Base-by-base conservation (phyloP, 169 alveolate genomes). In the Plasmodium billcollinsi region DNA sequence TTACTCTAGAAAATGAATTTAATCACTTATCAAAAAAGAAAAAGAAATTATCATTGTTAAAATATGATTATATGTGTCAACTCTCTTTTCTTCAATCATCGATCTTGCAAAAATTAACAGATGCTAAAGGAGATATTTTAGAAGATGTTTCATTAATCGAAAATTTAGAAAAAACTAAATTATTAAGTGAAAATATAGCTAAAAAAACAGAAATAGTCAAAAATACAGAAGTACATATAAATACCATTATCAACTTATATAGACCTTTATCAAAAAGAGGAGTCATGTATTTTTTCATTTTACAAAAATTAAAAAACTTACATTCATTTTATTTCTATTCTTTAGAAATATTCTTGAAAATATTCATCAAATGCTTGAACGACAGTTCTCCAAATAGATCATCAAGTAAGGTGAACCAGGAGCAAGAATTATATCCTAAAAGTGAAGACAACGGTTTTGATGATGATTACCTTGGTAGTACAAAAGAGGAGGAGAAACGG, bases 191-290 rank as follows among this genome's bases (percentile, higher is more conserved):
- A 39, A 99, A 97, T 92, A 98, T 98, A 59, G 94, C 97, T 54
- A 98, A 97, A 75, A 97, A 97, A 88, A 97, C 97, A 88, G 98
- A 96, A 73, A 96, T 96, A 56, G 99, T 99, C 45, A 97, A 97
- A 89, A 97, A 94, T 59, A 98, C 99, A 8, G 99, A 97, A 92
- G 98, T 96, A 63, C 93, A 95, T 89, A 97, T 98, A 71, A 96
- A 97, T 70, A 98, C 97, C 88, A 96, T 98, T 73, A 96, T 99
- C 33, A 99, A 98, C 93, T 95, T 96, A 66, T 98, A 97, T 90
- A 96, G 99, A 59, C 99, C 99, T 26, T 98, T 98, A 8, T 99
- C 99, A 29, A 85, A 94, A 65, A 94, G 98, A 89, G 99, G 98
- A 62, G 98, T 98, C 21, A 78, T 98, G 69, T 94, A 97, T 47